Conservation (phyloP, 768 basidiomycete species). For the Trametes sanguinea region DNA sequence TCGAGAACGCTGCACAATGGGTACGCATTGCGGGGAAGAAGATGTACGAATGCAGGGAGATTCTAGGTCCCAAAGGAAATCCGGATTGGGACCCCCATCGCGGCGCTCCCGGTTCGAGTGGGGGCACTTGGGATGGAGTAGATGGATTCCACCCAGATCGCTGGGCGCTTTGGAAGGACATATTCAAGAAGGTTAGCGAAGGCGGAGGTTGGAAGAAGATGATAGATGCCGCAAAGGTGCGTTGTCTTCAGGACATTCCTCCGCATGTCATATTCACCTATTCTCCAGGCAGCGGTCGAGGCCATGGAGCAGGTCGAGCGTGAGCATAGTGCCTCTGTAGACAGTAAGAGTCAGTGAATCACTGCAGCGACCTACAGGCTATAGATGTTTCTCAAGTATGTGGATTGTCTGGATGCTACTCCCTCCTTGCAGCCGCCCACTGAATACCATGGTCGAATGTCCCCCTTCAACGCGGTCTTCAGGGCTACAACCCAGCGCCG, state of each 20-base stretch:
- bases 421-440: too few species aligned
- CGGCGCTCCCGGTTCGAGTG: conserved; percentile 13
- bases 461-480: too few species aligned
- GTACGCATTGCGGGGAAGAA: conserved; percentile 7
- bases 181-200: conserved; percentile 3
- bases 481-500: too few species aligned
- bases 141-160: conserved; percentile 20
- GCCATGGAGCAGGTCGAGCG: conserved; percentile 4
- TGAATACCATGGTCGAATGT: too few species aligned
- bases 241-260: background rate
- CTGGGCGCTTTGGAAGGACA: conserved; percentile 20
- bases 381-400: too few species aligned
- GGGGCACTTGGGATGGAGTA: conserved; percentile 18
- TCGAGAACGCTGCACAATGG: conserved; percentile 14
- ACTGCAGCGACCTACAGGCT: too few species aligned
- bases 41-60: conserved; percentile 11
- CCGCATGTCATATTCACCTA: background rate
- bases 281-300: conserved; percentile 2
- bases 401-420: too few species aligned
- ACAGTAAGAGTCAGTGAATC: too few species aligned
- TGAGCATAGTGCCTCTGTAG: background rate
- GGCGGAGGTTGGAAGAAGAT: background rate
- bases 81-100: conserved; percentile 5
- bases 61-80: conserved; percentile 19
- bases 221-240: conserved; percentile 17